phyloP scores from a whole-genome alignment of 805 yeast species.

The Phaffomyces opuntiae region DNA sequence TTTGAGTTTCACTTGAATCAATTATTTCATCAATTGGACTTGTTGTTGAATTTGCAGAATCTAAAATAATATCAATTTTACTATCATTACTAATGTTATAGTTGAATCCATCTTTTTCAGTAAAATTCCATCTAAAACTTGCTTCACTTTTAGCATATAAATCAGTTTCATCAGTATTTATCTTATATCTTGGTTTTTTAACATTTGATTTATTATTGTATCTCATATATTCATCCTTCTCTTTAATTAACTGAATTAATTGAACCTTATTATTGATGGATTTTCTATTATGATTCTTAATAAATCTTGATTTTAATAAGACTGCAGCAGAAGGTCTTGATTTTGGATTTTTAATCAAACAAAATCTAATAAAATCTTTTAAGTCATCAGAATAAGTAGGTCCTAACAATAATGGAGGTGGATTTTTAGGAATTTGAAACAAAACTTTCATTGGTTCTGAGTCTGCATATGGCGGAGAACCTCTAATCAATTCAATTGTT shows the following conservation, averaged over 20 bases:
- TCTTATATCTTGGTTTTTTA: conserved; percentile 31
- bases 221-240: conserved; percentile 32
- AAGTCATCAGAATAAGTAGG: conserved; percentile 33
- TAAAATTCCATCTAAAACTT: conserved; percentile 21
- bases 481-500: conserved; percentile 74
- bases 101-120: conserved; percentile 1
- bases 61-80: neutral
- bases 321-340: conserved; percentile 55
- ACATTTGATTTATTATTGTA: conserved; percentile 20
- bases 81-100: too few species aligned
- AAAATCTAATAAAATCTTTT: conserved; percentile 51
- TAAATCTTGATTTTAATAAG: conserved; percentile 48
- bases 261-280: conserved; percentile 16
- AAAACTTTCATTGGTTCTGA: conserved; percentile 74
- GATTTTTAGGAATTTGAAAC: conserved; percentile 56
- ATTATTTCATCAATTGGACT: conserved; percentile 11
- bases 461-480: conserved; percentile 72
- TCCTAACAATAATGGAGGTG: conserved; percentile 54
- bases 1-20: conserved; percentile 15
- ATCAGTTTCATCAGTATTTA: conserved; percentile 24
- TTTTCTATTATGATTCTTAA: conserved; percentile 28
- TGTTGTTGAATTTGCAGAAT: conserved; percentile 9
- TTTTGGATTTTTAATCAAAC: conserved; percentile 61
- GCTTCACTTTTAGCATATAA: conserved; percentile 23
- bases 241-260: conserved; percentile 30